Percentiles rank a stretch among this genome's conserved stretches.
Evolutionary conservation across 2,329 filamentous ascomycete species (phyloP).

Genomic region (Alternaria gansuensis): DNA sequence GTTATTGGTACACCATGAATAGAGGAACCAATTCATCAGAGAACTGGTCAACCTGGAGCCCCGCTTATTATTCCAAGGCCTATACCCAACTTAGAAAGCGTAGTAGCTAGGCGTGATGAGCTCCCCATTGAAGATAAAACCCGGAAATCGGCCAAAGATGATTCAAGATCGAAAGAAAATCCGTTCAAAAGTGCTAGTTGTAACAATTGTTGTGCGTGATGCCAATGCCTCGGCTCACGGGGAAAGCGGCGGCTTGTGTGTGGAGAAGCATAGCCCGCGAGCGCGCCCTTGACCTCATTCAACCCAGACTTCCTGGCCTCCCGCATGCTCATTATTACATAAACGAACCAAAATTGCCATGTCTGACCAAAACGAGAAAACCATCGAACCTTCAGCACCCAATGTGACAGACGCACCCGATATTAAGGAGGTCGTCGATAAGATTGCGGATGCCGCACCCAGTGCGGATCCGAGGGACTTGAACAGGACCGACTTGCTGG

Average conservation of each 20-base stretch:
- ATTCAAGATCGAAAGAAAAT: neutral
- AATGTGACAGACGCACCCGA: slow-evolving; percentile 17
- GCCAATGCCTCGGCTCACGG: slow-evolving; percentile 29
- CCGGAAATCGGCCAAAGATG: slow-evolving; percentile 1
- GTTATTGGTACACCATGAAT: no score
- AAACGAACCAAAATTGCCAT: slow-evolving; percentile 32
- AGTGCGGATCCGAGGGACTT: slow-evolving; percentile 27
- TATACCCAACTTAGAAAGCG: neutral
- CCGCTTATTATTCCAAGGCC: neutral
- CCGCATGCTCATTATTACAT: slow-evolving; percentile 14
- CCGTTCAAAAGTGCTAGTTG: slow-evolving; percentile 1
- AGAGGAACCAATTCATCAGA: neutral
- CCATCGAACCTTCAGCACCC: slow-evolving; percentile 50
- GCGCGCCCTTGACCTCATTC: slow-evolving; percentile 24
- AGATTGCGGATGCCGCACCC: slow-evolving; percentile 35
- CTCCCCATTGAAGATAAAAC: neutral
- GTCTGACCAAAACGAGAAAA: slow-evolving; percentile 45
- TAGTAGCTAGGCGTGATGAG: neutral
- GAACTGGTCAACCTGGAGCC: neutral
- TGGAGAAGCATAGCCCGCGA: slow-evolving; percentile 28
- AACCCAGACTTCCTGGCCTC: slow-evolving; percentile 26
- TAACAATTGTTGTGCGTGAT: no score
- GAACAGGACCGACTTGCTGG: slow-evolving; percentile 33
- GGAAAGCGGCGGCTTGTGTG: slow-evolving; percentile 16
- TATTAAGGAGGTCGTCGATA: slow-evolving; percentile 38